phyloP scores from a whole-genome alignment of 2,329 filamentous ascomycete genomes.

The Xenoacremonium recifei region DNA sequence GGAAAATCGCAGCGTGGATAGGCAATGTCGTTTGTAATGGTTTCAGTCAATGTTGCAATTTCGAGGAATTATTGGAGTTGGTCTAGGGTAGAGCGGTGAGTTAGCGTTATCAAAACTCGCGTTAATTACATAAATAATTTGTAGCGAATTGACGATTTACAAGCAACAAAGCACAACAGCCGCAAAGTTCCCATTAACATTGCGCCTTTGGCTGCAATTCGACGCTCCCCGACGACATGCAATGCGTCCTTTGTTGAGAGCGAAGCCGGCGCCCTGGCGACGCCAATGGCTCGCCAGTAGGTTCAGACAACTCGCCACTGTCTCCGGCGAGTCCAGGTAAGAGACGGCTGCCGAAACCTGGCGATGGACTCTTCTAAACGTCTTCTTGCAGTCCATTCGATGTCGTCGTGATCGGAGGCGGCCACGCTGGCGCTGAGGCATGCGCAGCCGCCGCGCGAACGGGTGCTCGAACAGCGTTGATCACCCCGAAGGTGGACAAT shows the following conservation, averaged over 20 bases:
- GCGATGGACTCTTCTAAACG: not conserved
- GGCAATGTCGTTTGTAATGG: no score
- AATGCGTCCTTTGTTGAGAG: constrained; percentile 28
- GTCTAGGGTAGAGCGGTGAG: no score
- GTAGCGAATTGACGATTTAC: no score
- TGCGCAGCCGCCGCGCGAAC: constrained; percentile 85
- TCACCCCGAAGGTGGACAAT: constrained; percentile 86
- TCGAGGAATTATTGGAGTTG: no score
- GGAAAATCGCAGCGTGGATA: not conserved
- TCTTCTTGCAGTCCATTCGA: constrained; percentile 64
- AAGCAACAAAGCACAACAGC: no score
- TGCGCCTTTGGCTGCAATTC: no score
- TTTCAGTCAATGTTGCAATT: no score
- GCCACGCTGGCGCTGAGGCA: constrained; percentile 93
- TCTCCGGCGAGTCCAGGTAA: constrained; percentile 29
- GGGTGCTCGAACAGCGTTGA: constrained; percentile 82
- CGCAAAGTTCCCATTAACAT: no score
- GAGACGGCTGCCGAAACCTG: constrained; percentile 3
- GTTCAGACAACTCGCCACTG: constrained; percentile 29
- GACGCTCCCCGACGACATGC: constrained; percentile 18
- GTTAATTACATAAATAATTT: no score
- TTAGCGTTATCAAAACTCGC: no score
- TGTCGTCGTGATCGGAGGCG: constrained; percentile 93
- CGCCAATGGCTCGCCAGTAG: constrained; percentile 13
- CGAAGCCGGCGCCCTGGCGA: constrained; percentile 18